These are phyloP conservation scores for Anthracocystis panici-leucophaei DNA, from an alignment of 1,284 basidiomycete species.

Conservation along the genomic window DNA sequence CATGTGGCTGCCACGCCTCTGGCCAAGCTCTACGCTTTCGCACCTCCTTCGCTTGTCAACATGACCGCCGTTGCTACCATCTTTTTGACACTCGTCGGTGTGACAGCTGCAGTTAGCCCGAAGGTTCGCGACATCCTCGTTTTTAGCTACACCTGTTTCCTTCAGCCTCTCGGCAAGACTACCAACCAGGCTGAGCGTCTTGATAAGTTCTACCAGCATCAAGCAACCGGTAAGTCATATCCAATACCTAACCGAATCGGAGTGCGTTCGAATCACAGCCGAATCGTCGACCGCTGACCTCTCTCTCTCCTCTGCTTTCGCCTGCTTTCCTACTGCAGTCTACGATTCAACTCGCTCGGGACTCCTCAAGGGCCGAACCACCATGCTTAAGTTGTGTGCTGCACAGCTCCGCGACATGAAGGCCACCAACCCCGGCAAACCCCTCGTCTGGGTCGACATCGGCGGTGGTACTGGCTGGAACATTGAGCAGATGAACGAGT, in stretches of 20 bases:
- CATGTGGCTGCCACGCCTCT: slow-evolving; percentile 37
- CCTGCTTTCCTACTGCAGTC: slow-evolving; percentile 30
- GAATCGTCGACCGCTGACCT: slow-evolving; percentile 2
- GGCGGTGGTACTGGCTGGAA: slow-evolving; percentile 86
- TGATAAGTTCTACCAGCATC: slow-evolving; percentile 67
- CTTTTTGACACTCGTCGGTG: slow-evolving; percentile 31
- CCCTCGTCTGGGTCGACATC: slow-evolving; percentile 83
- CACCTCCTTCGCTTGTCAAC: slow-evolving; percentile 34
- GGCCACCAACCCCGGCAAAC: slow-evolving; percentile 71
- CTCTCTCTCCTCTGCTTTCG: too few relatives aligned
- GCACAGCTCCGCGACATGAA: slow-evolving; percentile 75
- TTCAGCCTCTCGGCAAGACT: slow-evolving; percentile 68
- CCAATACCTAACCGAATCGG: too few relatives aligned
- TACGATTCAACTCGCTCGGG: slow-evolving; percentile 67
- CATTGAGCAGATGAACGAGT: slow-evolving; percentile 83
- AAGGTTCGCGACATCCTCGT: slow-evolving; percentile 55
- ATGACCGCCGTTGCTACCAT: slow-evolving; percentile 24
- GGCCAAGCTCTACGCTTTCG: slow-evolving; percentile 36
- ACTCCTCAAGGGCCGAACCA: slow-evolving; percentile 66
- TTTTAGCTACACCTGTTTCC: slow-evolving; percentile 68
- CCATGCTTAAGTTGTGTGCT: slow-evolving; percentile 74
- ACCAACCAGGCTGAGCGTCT: slow-evolving; percentile 66
- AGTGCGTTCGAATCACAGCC: too few relatives aligned
- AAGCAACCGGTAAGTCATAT: slow-evolving; percentile 60
- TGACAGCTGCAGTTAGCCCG: slow-evolving; percentile 46